A percentile compares a stretch with the other conserved stretches of the same genome.
Conservation (phyloP, 1,284 basidiomycete species). For the Cryptococcus depauperatus region DNA sequence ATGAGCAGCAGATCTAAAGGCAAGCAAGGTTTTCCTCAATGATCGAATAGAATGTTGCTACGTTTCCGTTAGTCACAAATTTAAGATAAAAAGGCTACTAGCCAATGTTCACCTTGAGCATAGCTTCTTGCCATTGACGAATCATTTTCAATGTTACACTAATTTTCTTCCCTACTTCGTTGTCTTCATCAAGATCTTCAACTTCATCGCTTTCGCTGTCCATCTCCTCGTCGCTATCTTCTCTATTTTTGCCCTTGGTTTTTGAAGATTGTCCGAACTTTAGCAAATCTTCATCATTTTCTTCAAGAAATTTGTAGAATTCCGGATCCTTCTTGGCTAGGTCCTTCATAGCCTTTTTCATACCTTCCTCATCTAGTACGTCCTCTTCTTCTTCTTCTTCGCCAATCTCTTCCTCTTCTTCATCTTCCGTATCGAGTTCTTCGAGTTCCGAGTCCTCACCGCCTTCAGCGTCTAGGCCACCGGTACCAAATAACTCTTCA, state of each 20-base stretch:
- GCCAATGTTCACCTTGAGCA: conserved; percentile 61
- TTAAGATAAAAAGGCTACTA: too few species aligned
- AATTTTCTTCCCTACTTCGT: conserved; percentile 35
- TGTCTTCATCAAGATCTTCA: conserved; percentile 46
- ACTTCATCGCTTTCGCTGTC: conserved; percentile 48
- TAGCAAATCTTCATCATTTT: conserved; percentile 85
- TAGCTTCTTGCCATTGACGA: conserved; percentile 78
- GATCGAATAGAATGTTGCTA: conserved; percentile 80
- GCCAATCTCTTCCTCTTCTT: conserved; percentile 27
- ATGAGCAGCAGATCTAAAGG: conserved; percentile 78
- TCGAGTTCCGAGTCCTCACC: conserved; percentile 38
- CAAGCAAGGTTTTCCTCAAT: conserved; percentile 73
- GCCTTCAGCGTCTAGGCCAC: conserved; percentile 37
- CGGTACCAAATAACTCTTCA: conserved; percentile 65
- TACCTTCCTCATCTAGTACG: conserved; percentile 55
- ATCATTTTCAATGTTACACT: conserved; percentile 67
- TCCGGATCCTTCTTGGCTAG: conserved; percentile 94
- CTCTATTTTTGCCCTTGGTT: conserved; percentile 44
- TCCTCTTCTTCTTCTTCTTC: conserved; percentile 48
- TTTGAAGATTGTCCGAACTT: conserved; percentile 52
- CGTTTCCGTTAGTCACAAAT: too few species aligned
- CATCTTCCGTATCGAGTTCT: conserved; percentile 62
- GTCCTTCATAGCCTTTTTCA: conserved; percentile 69
- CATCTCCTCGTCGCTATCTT: conserved; percentile 48
- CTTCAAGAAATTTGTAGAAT: conserved; percentile 95